Evolutionary conservation across 2,329 filamentous ascomycete genomes (phyloP).

Genomic region (Stemphylium lycopersici): DNA sequence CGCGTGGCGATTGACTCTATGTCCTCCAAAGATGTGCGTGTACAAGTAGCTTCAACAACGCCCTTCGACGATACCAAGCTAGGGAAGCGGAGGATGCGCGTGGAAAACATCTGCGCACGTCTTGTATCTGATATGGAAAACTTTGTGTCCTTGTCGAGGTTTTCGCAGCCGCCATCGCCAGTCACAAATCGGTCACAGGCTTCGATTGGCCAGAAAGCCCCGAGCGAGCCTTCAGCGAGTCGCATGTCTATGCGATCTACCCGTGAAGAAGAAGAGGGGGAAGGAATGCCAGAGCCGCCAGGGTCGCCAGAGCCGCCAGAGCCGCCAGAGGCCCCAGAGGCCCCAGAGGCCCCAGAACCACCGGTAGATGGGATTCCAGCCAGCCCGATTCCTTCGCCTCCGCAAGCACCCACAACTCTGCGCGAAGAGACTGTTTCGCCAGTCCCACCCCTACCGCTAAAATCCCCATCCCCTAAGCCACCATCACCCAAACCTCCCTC

Average conservation of each 20-base stretch:
- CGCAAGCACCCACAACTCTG: conserved; percentile 5
- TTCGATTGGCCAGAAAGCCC: conserved; percentile 24
- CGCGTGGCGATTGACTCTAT: conserved; percentile 71
- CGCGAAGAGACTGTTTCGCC: conserved; percentile 1
- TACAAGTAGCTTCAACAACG: conserved; percentile 26
- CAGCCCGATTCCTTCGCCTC: conserved; percentile 1
- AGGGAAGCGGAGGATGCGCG: conserved; percentile 68
- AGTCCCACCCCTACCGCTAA: background rate
- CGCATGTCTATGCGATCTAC: conserved; percentile 9
- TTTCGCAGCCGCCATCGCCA: conserved; percentile 66
- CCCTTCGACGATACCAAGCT: conserved; percentile 54
- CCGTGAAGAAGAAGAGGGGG: conserved; percentile 5
- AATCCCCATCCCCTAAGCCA: no score
- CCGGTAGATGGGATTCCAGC: background rate
- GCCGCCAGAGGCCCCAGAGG: background rate
- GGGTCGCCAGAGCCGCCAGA: background rate
- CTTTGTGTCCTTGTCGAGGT: conserved; percentile 65
- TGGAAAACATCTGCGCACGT: conserved; percentile 68
- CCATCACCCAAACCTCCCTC: no score
- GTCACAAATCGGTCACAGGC: conserved; percentile 55
- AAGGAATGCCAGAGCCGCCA: background rate
- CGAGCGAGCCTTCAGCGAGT: conserved; percentile 28
- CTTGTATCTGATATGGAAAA: conserved; percentile 71
- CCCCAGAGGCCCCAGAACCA: background rate
- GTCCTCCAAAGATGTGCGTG: conserved; percentile 30